Evolutionary conservation across 2,329 filamentous ascomycete genomes (phyloP).

Genomic region (Aureobasidium namibiae): DNA sequence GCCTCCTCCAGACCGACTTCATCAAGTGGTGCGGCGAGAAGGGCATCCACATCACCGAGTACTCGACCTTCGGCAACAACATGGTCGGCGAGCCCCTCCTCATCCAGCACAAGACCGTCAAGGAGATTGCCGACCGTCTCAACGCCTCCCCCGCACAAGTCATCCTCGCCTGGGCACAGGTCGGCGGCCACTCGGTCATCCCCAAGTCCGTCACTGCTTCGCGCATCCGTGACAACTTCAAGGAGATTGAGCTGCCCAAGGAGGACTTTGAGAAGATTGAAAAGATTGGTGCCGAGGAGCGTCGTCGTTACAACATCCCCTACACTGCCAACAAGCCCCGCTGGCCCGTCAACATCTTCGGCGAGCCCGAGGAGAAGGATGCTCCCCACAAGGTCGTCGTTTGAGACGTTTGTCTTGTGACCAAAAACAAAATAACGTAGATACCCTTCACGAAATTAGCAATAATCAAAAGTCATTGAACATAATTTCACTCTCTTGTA

Average conservation of each 20-base stretch:
- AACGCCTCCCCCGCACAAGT: constrained; percentile 66
- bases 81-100: constrained; percentile 36
- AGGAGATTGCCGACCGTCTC: constrained; percentile 46
- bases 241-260: constrained; percentile 60
- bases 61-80: constrained; percentile 66
- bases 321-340: constrained; percentile 9
- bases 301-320: constrained; percentile 60
- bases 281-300: constrained; percentile 53
- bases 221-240: constrained; percentile 67
- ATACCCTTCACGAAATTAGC: background rate
- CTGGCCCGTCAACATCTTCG: constrained; percentile 10
- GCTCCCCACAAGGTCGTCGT: constrained; percentile 7
- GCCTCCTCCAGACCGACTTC: constrained; percentile 48
- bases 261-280: constrained; percentile 65
- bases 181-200: constrained; percentile 74
- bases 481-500: too few species aligned
- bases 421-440: background rate
- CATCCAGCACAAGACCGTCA: constrained; percentile 57
- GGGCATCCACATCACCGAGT: constrained; percentile 66
- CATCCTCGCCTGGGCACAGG: constrained; percentile 69
- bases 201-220: constrained; percentile 71
- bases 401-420: background rate
- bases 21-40: constrained; percentile 62
- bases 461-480: background rate
- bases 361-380: constrained; percentile 2